A percentile compares a stretch with the other conserved stretches of the same genome.
These are phyloP conservation scores for Pseudonectria foliicola DNA, from an alignment of 2,329 filamentous ascomycete genomes.

Conservation along the genomic window DNA sequence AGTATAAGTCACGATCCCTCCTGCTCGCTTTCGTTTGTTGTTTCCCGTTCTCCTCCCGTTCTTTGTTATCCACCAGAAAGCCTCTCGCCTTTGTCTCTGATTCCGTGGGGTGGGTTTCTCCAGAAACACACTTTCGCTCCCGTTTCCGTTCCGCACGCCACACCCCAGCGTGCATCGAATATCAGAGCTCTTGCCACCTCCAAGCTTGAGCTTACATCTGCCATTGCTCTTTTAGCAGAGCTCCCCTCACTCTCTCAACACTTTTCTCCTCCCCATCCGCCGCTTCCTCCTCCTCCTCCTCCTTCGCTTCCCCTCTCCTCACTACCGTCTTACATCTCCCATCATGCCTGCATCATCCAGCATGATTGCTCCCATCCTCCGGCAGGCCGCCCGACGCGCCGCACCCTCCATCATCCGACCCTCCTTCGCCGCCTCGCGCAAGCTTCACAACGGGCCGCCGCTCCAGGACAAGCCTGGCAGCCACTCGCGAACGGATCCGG, in stretches of 20 bases:
- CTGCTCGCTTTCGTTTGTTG: too few species aligned
- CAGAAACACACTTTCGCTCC: slow-evolving; percentile 11
- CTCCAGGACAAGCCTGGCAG: slow-evolving; percentile 47
- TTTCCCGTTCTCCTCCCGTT: too few species aligned
- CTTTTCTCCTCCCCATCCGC: too few species aligned
- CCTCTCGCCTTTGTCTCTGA: too few species aligned
- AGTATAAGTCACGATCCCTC: too few species aligned
- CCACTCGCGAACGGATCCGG: slow-evolving; percentile 74
- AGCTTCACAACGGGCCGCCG: slow-evolving; percentile 26
- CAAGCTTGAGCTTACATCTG: slow-evolving; percentile 6
- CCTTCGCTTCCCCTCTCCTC: not conserved
- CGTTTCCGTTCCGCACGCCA: slow-evolving; percentile 7
- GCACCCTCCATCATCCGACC: slow-evolving; percentile 15
- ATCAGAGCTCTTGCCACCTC: slow-evolving; percentile 9
- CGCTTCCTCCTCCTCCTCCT: not conserved
- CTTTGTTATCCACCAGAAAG: too few species aligned
- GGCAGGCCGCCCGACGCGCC: slow-evolving; percentile 22
- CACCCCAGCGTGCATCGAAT: slow-evolving; percentile 7
- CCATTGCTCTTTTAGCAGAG: slow-evolving; percentile 1
- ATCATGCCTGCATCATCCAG: slow-evolving; percentile 13
- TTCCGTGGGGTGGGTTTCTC: not conserved
- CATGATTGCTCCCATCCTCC: slow-evolving; percentile 21
- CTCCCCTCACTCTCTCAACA: too few species aligned
- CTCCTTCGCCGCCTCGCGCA: slow-evolving; percentile 20
- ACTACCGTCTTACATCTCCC: slow-evolving; percentile 2